These are phyloP conservation scores for Coemansia sp. DNA, from an alignment of 192 early-diverging fungal genomes.

Conservation along the genomic window DNA sequence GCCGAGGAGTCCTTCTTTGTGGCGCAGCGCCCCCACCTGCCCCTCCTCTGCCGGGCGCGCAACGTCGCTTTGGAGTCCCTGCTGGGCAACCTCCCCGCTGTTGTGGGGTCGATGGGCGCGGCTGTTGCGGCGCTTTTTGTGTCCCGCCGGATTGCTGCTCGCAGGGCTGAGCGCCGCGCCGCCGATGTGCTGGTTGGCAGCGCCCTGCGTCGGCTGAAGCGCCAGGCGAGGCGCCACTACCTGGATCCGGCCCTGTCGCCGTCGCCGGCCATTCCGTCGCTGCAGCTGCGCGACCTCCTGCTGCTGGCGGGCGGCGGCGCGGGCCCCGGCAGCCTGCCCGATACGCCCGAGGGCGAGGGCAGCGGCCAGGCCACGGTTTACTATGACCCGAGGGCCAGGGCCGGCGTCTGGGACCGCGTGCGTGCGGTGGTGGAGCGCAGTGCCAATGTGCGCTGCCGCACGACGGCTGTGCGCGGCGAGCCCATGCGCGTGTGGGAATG, in stretches of 20 bases:
- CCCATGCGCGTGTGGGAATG: conserved; percentile 66
- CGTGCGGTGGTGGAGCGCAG: conserved; percentile 56
- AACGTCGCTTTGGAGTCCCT: conserved; percentile 16
- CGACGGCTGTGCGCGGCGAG: conserved; percentile 59
- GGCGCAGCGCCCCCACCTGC: conserved; percentile 17
- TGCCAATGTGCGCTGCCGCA: conserved; percentile 59
- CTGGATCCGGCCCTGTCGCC: conserved; percentile 57
- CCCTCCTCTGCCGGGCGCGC: conserved; percentile 30
- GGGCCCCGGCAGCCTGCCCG: neutral
- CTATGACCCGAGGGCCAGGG: conserved; percentile 43
- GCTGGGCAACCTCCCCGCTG: conserved; percentile 25
- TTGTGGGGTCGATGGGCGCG: conserved; percentile 13
- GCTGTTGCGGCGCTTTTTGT: conserved; percentile 22
- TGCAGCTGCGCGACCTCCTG: conserved; percentile 61
- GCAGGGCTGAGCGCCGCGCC: conserved; percentile 32
- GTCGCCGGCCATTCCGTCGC: conserved; percentile 47
- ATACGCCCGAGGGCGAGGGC: neutral
- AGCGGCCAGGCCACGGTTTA: conserved; percentile 6
- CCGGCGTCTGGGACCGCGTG: conserved; percentile 60
- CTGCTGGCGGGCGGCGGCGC: conserved; percentile 23
- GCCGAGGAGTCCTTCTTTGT: conserved; percentile 33
- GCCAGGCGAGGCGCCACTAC: conserved; percentile 56
- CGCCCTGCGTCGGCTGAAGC: conserved; percentile 49
- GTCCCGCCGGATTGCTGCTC: conserved; percentile 29
- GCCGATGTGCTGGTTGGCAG: conserved; percentile 49